Conservation (phyloP, 2,329 filamentous ascomycete species). For the Pseudogymnoascus sp. region DNA sequence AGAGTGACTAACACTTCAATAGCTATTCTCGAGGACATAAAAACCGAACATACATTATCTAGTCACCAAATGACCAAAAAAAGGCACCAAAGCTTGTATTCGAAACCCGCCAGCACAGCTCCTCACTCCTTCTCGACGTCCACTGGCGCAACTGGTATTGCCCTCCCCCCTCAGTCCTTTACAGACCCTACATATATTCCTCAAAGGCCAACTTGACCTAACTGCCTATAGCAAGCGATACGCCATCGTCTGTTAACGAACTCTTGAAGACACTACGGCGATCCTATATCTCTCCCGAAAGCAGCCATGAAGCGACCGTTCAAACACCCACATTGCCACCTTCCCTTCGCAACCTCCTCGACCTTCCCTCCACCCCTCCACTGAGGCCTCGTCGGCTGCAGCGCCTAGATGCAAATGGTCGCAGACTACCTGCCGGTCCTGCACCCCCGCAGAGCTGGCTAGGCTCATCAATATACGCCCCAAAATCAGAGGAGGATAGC, state of each 20-base stretch:
- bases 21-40: not conserved
- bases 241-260: slow-evolving; percentile 45
- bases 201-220: not conserved
- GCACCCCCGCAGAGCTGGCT: slow-evolving; percentile 52
- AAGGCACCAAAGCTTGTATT: slow-evolving; percentile 45
- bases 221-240: slow-evolving; percentile 24
- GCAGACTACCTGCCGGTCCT: slow-evolving; percentile 48
- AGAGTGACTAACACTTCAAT: not conserved
- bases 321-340: slow-evolving; percentile 47
- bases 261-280: slow-evolving; percentile 49
- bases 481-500: slow-evolving; percentile 12
- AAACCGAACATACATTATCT: not conserved
- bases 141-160: slow-evolving; percentile 26
- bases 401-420: slow-evolving; percentile 38
- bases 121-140: slow-evolving; percentile 40
- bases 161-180: not conserved
- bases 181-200: not conserved
- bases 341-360: slow-evolving; percentile 48
- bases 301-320: slow-evolving; percentile 25
- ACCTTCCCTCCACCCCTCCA: slow-evolving; percentile 48
- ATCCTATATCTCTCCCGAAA: slow-evolving; percentile 30
- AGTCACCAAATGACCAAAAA: slow-evolving; percentile 51
- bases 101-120: slow-evolving; percentile 49
- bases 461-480: slow-evolving; percentile 28
- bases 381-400: slow-evolving; percentile 36